Evolutionary conservation across 192 early-diverging fungal species (phyloP), one percentile per base, ranked within the genome.

Genomic region (Dissophora globulifera): DNA sequence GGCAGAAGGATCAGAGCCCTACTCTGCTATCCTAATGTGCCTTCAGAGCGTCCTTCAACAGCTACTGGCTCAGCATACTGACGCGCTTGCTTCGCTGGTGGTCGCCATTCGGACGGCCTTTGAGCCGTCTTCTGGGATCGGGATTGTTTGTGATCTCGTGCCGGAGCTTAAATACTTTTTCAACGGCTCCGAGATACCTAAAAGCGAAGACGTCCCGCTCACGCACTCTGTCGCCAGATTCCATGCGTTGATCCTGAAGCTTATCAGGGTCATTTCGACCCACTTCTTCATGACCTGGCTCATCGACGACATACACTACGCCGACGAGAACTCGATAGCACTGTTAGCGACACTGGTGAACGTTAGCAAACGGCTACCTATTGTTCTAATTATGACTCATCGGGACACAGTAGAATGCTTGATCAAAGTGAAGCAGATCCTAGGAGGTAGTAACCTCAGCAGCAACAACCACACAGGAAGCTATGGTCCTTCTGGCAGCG

Each of bases 201-300:
- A 67, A 38, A 76, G 72, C 51, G 64, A 56, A 7, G 63, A 66
- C 19, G n/a, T 67, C 1, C 52, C 72, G 0, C 29, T 76, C 2
- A 62, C 63, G 0, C 57, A 76, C 31, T 76, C 72, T 35, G 58
- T 62, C 0, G 57, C 58, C 25, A 57, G 72, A 30, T 76, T 76
- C 47, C 72, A 76, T 29, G 72, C 57, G 2, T 23, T 76, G 15
- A 76, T 76, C n/a, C 58, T 76, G 13, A 76, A 76, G 25, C 35
- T 76, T 4, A 62, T 76, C 27, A 33, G 72, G 17, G 72, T 76
- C 16, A 76, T 76, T 4, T 76, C 72, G 35, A 76, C 72, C 0
- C 72, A 76, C 31, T 76, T 76, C n/a, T 76, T 76, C 29, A 76
- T 76, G 72, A 76, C 72, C 11, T 76, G 72, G 72, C 46, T 76